These are phyloP conservation scores for Yamadazyma taylorii DNA, from an alignment of 1,139 yeast species.

Conservation along the genomic window DNA sequence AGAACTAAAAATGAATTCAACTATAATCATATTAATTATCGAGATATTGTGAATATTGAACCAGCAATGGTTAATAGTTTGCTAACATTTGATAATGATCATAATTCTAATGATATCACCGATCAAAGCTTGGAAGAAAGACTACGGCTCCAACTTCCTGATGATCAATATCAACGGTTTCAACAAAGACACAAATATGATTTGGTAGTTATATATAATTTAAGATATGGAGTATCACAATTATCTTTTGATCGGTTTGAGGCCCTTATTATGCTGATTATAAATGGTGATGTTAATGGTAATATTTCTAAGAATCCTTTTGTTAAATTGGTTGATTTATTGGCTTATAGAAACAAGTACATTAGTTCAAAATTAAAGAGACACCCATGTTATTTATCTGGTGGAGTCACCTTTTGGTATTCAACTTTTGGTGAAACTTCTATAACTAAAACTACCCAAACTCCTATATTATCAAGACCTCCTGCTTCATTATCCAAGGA, in stretches of 20 bases:
- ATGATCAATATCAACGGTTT: slow-evolving; percentile 52
- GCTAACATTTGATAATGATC: slow-evolving; percentile 22
- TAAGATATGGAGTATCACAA: slow-evolving; percentile 28
- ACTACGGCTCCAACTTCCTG: slow-evolving; percentile 54
- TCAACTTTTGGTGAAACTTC: slow-evolving; percentile 31
- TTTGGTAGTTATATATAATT: slow-evolving; percentile 62
- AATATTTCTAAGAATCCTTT: slow-evolving; percentile 47
- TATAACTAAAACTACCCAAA: slow-evolving; percentile 20
- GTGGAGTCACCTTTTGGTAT: slow-evolving; percentile 45
- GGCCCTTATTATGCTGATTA: slow-evolving; percentile 22
- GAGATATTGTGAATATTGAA: slow-evolving; percentile 66
- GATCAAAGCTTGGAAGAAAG: slow-evolving; percentile 63
- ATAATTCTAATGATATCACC: slow-evolving; percentile 30
- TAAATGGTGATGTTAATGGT: slow-evolving; percentile 14
- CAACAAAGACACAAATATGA: slow-evolving; percentile 55
- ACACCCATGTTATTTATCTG: slow-evolving; percentile 38
- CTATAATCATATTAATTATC: slow-evolving; percentile 56
- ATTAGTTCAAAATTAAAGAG: slow-evolving; percentile 35
- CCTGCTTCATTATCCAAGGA: slow-evolving; percentile 23
- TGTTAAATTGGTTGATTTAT: slow-evolving; percentile 50
- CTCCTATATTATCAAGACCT: slow-evolving; percentile 22
- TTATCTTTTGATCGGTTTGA: slow-evolving; percentile 26
- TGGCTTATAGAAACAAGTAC: slow-evolving; percentile 42
- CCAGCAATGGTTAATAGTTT: slow-evolving; percentile 49
- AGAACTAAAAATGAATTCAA: slow-evolving; percentile 60